A percentile compares a stretch with the other conserved stretches of the same genome.
Evolutionary conservation across 257 asterid species (phyloP).

Genomic region (Nicotiana benthamiana): DNA sequence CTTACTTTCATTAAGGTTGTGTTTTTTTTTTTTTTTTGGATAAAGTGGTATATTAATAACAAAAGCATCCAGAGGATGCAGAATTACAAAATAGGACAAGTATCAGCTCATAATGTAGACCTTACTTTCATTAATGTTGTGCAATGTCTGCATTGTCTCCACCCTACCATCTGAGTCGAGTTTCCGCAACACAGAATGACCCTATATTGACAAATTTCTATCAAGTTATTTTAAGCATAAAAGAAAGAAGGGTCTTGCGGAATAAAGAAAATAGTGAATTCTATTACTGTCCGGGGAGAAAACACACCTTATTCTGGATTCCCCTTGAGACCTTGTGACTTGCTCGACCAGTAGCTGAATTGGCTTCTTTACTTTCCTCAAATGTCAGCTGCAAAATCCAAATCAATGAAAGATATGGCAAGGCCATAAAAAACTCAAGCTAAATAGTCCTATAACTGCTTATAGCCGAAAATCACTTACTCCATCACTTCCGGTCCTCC

Average conservation of each 20-base stretch:
- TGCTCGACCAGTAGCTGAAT: conserved; percentile 80
- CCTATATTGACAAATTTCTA: conserved; percentile 34
- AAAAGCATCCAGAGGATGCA: no score
- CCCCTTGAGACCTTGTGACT: conserved; percentile 66
- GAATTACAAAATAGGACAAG: no score
- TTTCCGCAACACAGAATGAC: conserved; percentile 77
- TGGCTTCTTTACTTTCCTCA: conserved; percentile 86
- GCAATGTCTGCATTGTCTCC: conserved; percentile 72
- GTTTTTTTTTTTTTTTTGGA: no score
- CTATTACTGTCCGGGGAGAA: not conserved
- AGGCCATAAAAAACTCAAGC: not conserved
- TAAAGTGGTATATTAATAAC: no score
- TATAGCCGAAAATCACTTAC: conserved; percentile 48
- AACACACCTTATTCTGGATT: conserved; percentile 62
- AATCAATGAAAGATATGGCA: conserved; percentile 7
- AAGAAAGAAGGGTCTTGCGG: not conserved
- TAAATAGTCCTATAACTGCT: no score
- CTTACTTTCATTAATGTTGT: no score
- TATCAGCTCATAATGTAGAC: no score
- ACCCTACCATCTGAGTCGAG: conserved; percentile 81
- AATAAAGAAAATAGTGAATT: not conserved
- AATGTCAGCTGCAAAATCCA: conserved; percentile 44
- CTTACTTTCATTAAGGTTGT: conserved; percentile 69
- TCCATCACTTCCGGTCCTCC: conserved; percentile 75
- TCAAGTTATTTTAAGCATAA: conserved; percentile 3